Conservation (phyloP, 805 yeast species). For the Monosporozyma solicola region DNA sequence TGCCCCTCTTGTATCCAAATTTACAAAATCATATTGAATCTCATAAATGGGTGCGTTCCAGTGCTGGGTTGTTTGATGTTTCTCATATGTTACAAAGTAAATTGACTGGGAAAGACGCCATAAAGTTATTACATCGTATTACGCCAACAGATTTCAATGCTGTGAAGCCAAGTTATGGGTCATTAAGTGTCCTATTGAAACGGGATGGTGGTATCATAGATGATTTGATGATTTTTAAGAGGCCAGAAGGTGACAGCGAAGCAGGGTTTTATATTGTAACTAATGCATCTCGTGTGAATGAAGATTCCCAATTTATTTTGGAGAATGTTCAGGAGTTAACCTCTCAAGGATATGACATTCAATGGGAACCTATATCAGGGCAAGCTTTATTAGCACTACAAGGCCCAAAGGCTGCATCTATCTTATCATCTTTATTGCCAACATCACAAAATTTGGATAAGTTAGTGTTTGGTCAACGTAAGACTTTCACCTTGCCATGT, state of each 20-base stretch:
- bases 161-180: conserved; percentile 51
- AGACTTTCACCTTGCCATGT: conserved; percentile 31
- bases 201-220: conserved; percentile 85
- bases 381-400: conserved; percentile 76
- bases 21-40: conserved; percentile 86
- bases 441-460: conserved; percentile 35
- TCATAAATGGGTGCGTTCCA: conserved; percentile 84
- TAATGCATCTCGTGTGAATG: conserved; percentile 88
- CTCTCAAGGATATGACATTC: conserved; percentile 10
- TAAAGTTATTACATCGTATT: conserved; percentile 59
- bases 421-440: conserved; percentile 54
- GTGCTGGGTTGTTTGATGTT: conserved; percentile 91
- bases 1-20: conserved; percentile 79
- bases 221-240: conserved; percentile 85
- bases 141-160: conserved; percentile 80
- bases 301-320: conserved; percentile 60
- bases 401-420: conserved; percentile 76
- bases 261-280: conserved; percentile 76
- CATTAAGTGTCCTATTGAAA: conserved; percentile 67
- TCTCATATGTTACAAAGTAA: conserved; percentile 95
- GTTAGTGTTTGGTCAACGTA: conserved; percentile 64
- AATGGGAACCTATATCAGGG: conserved; percentile 49
- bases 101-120: conserved; percentile 59
- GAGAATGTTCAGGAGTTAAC: conserved; percentile 36
- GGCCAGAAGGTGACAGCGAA: conserved; percentile 35